Conservation (phyloP, 352 stramenopile species). For the Phytophthora litchii region DNA sequence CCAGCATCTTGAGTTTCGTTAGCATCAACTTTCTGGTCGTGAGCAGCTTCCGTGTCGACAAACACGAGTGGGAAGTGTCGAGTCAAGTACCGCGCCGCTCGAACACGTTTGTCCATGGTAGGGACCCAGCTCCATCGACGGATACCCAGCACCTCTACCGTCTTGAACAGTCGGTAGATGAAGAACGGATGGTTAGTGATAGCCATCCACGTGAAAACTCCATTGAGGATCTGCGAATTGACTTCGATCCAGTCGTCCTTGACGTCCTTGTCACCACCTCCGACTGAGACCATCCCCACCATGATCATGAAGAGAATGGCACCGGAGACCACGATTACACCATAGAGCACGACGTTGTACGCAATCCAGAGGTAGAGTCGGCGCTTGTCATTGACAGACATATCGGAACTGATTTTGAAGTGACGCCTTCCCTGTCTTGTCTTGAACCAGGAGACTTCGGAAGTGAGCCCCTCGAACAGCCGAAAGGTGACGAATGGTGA, state of each 20-base stretch:
- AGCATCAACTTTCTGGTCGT: constrained; percentile 15
- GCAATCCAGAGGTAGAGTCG: constrained; percentile 35
- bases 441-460: constrained; percentile 4
- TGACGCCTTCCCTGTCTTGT: constrained; percentile 1
- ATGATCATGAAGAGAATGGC: constrained; percentile 48
- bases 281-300: constrained; percentile 37
- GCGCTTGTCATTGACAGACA: constrained; percentile 15
- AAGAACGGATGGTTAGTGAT: constrained; percentile 47
- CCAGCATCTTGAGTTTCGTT: constrained; percentile 16
- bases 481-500: background rate
- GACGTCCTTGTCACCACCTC: constrained; percentile 24
- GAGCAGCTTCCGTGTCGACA: constrained; percentile 13
- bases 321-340: constrained; percentile 31
- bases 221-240: constrained; percentile 54
- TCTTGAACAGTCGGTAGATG: constrained; percentile 32
- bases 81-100: constrained; percentile 29
- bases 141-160: constrained; percentile 26
- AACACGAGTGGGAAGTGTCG: constrained; percentile 40
- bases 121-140: constrained; percentile 21
- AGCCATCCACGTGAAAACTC: constrained; percentile 46
- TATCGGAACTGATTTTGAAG: constrained; percentile 11
- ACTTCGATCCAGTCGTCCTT: constrained; percentile 51
- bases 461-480: constrained; percentile 8
- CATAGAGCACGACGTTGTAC: constrained; percentile 40
- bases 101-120: constrained; percentile 1